phyloP scores from a whole-genome alignment of 768 basidiomycete species.

The Tulasnella sp. region DNA sequence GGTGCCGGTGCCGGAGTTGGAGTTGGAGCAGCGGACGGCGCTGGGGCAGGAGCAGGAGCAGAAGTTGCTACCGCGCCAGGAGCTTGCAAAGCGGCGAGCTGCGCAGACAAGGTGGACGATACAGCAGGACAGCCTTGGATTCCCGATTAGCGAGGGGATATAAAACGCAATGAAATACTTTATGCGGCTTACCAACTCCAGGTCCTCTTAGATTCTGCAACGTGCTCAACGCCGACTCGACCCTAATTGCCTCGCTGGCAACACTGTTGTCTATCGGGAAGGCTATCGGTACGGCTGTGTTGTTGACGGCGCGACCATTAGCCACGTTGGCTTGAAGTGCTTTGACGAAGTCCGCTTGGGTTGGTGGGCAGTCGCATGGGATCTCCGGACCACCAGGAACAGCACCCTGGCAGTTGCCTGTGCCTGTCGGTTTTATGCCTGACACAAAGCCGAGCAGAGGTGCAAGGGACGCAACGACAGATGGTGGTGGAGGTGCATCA shows the following conservation, averaged over 20 bases:
- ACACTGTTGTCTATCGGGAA: slow-evolving; percentile 54
- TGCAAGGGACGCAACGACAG: slow-evolving; percentile 30
- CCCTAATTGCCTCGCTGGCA: slow-evolving; percentile 35
- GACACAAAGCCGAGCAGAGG: slow-evolving; percentile 46
- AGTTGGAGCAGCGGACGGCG: too few relatives aligned
- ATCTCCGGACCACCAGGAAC: slow-evolving; percentile 44
- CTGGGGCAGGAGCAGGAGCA: not conserved
- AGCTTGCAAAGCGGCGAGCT: not conserved
- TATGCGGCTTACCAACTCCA: slow-evolving; percentile 42
- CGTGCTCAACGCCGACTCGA: slow-evolving; percentile 49
- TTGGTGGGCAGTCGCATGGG: slow-evolving; percentile 55
- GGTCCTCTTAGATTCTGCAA: slow-evolving; percentile 62
- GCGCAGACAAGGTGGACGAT: slow-evolving; percentile 13
- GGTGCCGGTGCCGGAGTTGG: too few relatives aligned
- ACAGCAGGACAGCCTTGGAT: slow-evolving; percentile 11
- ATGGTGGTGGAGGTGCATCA: too few relatives aligned
- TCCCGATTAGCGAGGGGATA: not conserved
- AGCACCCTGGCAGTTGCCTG: slow-evolving; percentile 57
- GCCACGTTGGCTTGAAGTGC: slow-evolving; percentile 43
- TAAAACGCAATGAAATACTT: not conserved
- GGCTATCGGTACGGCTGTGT: slow-evolving; percentile 43
- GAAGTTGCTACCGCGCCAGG: not conserved
- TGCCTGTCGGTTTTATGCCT: slow-evolving; percentile 51
- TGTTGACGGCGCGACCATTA: slow-evolving; percentile 53
- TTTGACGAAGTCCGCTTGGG: slow-evolving; percentile 26